Conservation (phyloP, 1,139 yeast genomes). For the Meyerozyma elateridarum region DNA sequence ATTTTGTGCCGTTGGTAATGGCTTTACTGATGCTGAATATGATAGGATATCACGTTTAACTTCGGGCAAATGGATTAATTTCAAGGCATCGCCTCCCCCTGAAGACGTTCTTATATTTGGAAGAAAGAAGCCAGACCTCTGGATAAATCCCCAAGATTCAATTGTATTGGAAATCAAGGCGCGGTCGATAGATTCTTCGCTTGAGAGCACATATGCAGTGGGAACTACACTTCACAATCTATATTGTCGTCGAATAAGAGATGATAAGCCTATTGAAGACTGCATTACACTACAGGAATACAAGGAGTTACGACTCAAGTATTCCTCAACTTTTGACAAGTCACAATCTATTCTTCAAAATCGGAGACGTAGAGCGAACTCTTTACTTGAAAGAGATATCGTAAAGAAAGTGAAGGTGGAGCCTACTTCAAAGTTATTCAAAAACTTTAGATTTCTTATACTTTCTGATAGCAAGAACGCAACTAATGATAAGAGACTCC, state of each 20-base stretch:
- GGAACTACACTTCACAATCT: constrained; percentile 74
- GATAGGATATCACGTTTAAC: constrained; percentile 55
- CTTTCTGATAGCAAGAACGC: constrained; percentile 37
- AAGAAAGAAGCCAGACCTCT: constrained; percentile 55
- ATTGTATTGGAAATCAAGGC: constrained; percentile 85
- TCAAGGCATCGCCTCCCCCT: constrained; percentile 37
- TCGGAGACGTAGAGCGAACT: constrained; percentile 9
- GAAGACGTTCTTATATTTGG: constrained; percentile 52
- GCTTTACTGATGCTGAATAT: constrained; percentile 63
- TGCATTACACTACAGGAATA: constrained; percentile 59
- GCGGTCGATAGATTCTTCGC: constrained; percentile 55
- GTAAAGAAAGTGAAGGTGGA: constrained; percentile 10
- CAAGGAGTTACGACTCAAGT: constrained; percentile 26
- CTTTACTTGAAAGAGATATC: constrained; percentile 6
- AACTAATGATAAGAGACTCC: constrained; percentile 22
- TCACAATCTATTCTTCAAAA: constrained; percentile 26
- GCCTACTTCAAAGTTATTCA: constrained; percentile 19
- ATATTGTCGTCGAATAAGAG: constrained; percentile 62
- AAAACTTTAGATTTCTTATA: constrained; percentile 26
- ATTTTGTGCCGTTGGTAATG: constrained; percentile 82
- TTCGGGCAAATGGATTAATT: constrained; percentile 56
- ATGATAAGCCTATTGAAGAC: constrained; percentile 58
- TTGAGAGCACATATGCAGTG: constrained; percentile 50
- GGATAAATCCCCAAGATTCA: constrained; percentile 79
- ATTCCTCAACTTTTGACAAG: constrained; percentile 21